Percentiles rank a stretch among this genome's conserved stretches.
These are phyloP conservation scores for Trametes cinnabarina DNA, from an alignment of 768 basidiomycete species.

Conservation along the genomic window DNA sequence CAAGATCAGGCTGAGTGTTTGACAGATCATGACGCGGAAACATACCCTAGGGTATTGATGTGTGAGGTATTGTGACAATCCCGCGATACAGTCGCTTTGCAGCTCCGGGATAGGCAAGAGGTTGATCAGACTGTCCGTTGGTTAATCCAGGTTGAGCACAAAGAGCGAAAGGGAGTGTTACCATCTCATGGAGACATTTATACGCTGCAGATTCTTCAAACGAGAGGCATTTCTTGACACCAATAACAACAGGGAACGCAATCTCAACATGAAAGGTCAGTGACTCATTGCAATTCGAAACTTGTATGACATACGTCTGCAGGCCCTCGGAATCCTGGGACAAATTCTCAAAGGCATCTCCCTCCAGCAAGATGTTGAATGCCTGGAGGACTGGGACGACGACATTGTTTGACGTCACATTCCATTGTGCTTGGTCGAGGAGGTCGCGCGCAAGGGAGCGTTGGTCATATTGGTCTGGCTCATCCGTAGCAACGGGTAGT, in stretches of 20 bases:
- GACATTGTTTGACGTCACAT: slow-evolving; percentile 61
- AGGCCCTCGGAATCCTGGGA: slow-evolving; percentile 45
- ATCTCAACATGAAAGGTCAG: slow-evolving; percentile 35
- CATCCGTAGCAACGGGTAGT: slow-evolving; percentile 43
- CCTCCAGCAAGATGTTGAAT: slow-evolving; percentile 70
- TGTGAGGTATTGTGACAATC: slow-evolving; percentile 59
- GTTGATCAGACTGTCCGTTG: slow-evolving; percentile 54
- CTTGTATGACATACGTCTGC: slow-evolving; percentile 45
- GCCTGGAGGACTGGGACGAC: slow-evolving; percentile 84
- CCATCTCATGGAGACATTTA: slow-evolving; percentile 84
- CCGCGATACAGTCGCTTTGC: slow-evolving; percentile 42
- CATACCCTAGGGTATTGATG: slow-evolving; percentile 82
- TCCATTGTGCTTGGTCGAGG: slow-evolving; percentile 47
- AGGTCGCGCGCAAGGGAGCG: slow-evolving; percentile 58
- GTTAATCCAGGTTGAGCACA: too few species aligned
- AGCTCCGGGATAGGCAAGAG: slow-evolving; percentile 53
- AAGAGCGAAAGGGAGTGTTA: too few species aligned
- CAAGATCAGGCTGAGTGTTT: not conserved
- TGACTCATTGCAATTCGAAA: not conserved
- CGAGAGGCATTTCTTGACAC: slow-evolving; percentile 60
- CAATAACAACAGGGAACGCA: slow-evolving; percentile 53
- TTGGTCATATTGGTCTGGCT: slow-evolving; percentile 43
- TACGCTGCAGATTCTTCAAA: slow-evolving; percentile 81
- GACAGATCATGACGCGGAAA: slow-evolving; percentile 3
- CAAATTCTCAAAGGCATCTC: slow-evolving; percentile 54